These are phyloP conservation scores for Aaosphaeria pasadenensis DNA, from an alignment of 2,329 filamentous ascomycete species.

Conservation along the genomic window DNA sequence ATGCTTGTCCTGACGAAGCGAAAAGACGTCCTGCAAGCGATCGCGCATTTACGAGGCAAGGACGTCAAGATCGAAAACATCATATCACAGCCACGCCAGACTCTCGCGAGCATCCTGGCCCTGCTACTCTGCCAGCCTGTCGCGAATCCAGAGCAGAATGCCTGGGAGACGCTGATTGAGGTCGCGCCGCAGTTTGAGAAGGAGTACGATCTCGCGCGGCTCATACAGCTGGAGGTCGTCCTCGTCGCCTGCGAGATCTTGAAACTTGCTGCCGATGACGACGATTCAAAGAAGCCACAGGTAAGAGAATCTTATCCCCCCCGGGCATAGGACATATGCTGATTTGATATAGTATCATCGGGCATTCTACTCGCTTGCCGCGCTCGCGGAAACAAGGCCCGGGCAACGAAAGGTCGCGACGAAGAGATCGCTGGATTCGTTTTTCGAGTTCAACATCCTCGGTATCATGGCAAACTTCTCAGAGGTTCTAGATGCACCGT, in stretches of 20 bases:
- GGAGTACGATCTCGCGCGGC: conserved; percentile 58
- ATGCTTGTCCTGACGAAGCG: conserved; percentile 79
- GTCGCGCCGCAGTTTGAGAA: conserved; percentile 69
- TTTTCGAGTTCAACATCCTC: conserved; percentile 79
- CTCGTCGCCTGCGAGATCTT: conserved; percentile 77
- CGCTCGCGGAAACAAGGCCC: conserved; percentile 51
- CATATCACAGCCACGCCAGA: conserved; percentile 54
- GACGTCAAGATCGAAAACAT: conserved; percentile 54
- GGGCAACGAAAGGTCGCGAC: conserved; percentile 42
- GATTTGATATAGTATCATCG: conserved; percentile 39
- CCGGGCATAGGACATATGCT: background rate
- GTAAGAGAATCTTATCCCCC: conserved; percentile 45
- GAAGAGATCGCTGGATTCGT: conserved; percentile 64
- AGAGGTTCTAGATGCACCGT: conserved; percentile 69
- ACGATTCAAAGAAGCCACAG: conserved; percentile 49
- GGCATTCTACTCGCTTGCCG: conserved; percentile 47
- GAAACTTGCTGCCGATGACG: conserved; percentile 71
- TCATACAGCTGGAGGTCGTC: conserved; percentile 74
- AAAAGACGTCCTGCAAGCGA: conserved; percentile 73
- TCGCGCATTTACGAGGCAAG: conserved; percentile 66
- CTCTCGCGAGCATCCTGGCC: conserved; percentile 58
- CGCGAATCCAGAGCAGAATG: conserved; percentile 62
- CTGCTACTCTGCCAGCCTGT: conserved; percentile 60
- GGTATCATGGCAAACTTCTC: conserved; percentile 83
- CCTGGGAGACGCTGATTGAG: conserved; percentile 65